These are phyloP conservation scores for Anthracocystis walkeri DNA, from an alignment of 1,284 basidiomycete species.

Conservation along the genomic window DNA sequence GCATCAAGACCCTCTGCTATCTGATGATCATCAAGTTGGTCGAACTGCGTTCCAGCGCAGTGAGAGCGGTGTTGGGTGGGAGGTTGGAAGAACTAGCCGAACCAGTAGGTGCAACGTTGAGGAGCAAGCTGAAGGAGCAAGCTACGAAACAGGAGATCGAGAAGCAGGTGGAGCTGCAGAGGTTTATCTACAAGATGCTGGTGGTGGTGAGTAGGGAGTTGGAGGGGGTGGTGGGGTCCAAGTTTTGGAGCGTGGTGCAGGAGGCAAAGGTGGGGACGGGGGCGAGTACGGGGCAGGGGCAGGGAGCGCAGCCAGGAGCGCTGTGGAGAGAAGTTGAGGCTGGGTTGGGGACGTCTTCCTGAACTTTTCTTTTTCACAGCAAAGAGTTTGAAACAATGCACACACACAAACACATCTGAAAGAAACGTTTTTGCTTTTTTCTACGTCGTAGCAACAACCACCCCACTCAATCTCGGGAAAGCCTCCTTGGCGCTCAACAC, in stretches of 20 bases:
- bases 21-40: slow-evolving; percentile 93
- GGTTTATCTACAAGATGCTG: slow-evolving; percentile 85
- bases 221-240: slow-evolving; percentile 24
- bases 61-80: slow-evolving; percentile 81
- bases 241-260: slow-evolving; percentile 25
- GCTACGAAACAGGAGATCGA: slow-evolving; percentile 97
- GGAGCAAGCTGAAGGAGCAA: slow-evolving; percentile 78
- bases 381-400: slow-evolving; percentile 1
- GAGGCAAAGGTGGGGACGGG: slow-evolving; percentile 25
- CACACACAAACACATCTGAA: background rate
- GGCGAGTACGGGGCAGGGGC: background rate
- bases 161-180: slow-evolving; percentile 88
- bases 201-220: slow-evolving; percentile 75
- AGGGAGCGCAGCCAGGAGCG: slow-evolving; percentile 17
- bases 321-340: slow-evolving; percentile 46
- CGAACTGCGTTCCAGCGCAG: slow-evolving; percentile 73
- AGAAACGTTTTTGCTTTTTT: background rate
- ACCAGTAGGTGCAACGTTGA: slow-evolving; percentile 83
- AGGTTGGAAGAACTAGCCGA: slow-evolving; percentile 87
- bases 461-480: slow-evolving; percentile 75
- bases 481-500: slow-evolving; percentile 85
- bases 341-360: slow-evolving; percentile 9
- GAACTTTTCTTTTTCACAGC: no score
- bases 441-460: slow-evolving; percentile 21
- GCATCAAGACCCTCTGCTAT: slow-evolving; percentile 95